phyloP scores from a whole-genome alignment of 2,329 filamentous ascomycete species.

The Plectosphaerella cucumerina region DNA sequence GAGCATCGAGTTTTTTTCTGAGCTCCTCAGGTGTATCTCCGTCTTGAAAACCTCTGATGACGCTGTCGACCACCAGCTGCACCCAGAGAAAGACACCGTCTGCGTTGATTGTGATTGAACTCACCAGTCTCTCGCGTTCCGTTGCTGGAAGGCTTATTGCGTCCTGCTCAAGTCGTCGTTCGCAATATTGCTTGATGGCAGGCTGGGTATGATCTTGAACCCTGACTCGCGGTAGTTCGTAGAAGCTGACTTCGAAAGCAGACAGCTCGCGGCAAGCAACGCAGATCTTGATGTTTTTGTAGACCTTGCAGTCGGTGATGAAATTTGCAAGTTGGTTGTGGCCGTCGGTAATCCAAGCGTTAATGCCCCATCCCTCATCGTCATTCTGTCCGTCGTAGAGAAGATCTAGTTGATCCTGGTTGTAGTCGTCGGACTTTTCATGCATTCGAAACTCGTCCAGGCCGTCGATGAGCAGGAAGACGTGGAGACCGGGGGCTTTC shows the following conservation, averaged over 20 bases:
- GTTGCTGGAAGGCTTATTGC: not conserved
- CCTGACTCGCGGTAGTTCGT: not conserved
- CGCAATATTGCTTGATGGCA: not conserved
- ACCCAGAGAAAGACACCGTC: constrained; percentile 4
- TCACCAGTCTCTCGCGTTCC: not conserved
- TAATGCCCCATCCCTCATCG: not conserved
- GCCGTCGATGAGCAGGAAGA: not conserved
- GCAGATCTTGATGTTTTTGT: not conserved
- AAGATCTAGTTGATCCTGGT: not conserved
- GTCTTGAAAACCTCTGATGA: not conserved
- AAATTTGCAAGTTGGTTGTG: not conserved
- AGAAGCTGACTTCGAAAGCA: not conserved
- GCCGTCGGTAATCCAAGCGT: not conserved
- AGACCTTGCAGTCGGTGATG: not conserved
- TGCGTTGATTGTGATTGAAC: not conserved
- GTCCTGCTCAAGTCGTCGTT: not conserved
- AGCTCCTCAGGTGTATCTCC: not conserved
- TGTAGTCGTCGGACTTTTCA: not conserved
- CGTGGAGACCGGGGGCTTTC: not conserved
- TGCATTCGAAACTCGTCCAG: not conserved
- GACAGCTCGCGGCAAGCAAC: constrained; percentile 8
- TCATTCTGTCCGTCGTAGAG: not conserved
- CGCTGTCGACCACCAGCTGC: not conserved
- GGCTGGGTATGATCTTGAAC: not conserved
- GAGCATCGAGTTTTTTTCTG: not conserved